Evolutionary conservation across 257 asterid species (phyloP).

Genomic region (Fraxinus cuspidata): DNA sequence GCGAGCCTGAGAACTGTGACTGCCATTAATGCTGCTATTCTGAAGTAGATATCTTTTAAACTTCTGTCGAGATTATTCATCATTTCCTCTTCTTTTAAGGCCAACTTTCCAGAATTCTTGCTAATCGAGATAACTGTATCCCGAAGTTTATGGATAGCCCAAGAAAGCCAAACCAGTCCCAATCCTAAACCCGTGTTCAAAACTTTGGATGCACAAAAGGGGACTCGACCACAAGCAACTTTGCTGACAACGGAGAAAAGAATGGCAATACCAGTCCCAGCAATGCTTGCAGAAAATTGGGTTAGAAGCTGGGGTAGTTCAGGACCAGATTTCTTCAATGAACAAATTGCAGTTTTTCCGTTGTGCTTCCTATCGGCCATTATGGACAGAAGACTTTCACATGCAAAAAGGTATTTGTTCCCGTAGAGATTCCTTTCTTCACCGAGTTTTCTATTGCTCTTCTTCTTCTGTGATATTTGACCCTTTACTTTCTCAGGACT

Average conservation of each 20-base stretch:
- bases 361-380: constrained; percentile 58
- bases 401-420: constrained; percentile 68
- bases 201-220: constrained; percentile 59
- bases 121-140: constrained; percentile 61
- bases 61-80: constrained; percentile 59
- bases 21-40: constrained; percentile 65
- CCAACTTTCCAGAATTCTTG: constrained; percentile 44
- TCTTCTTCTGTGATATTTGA: constrained; percentile 52
- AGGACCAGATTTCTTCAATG: constrained; percentile 77
- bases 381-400: constrained; percentile 86
- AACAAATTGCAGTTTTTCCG: constrained; percentile 46
- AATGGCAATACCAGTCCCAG: constrained; percentile 91
- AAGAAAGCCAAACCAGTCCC: constrained; percentile 91
- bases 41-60: constrained; percentile 62
- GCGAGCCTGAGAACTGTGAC: constrained; percentile 63
- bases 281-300: constrained; percentile 77
- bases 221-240: constrained; percentile 52
- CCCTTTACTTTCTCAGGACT: constrained; percentile 58
- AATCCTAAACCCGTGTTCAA: constrained; percentile 75
- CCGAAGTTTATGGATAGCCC: constrained; percentile 74
- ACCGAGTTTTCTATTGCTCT: constrained; percentile 34
- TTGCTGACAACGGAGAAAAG: constrained; percentile 63
- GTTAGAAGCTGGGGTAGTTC: constrained; percentile 69
- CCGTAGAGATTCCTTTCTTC: constrained; percentile 51
- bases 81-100: constrained; percentile 55